These are phyloP conservation scores for Plectranthus barbatus DNA, from an alignment of 257 asterid genomes.

Conservation along the genomic window DNA sequence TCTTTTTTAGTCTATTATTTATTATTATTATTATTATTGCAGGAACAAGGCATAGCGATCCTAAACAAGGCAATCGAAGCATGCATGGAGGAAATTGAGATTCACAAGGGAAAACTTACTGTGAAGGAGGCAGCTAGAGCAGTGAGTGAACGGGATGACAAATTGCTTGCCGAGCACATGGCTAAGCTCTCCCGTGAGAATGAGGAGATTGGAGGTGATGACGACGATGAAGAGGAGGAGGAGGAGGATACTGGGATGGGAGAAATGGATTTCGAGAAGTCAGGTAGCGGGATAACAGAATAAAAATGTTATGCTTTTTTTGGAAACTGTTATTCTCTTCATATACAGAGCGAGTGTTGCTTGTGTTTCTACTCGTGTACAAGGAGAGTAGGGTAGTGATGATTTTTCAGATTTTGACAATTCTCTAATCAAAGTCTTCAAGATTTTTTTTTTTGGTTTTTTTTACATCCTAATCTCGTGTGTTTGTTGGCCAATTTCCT, in stretches of 20 bases:
- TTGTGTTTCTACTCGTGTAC: neutral
- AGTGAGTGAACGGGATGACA: constrained; percentile 95
- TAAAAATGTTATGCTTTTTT: neutral
- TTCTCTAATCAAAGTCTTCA: too few species aligned
- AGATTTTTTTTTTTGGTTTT: too few species aligned
- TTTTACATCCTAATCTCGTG: too few species aligned
- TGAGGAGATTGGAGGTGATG: constrained; percentile 80
- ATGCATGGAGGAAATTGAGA: constrained; percentile 69
- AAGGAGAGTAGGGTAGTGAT: neutral
- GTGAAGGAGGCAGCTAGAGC: constrained; percentile 86
- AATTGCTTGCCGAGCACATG: constrained; percentile 71
- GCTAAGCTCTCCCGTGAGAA: constrained; percentile 55
- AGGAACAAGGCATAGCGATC: constrained; percentile 87
- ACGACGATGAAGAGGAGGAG: constrained; percentile 78
- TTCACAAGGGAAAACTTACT: constrained; percentile 69
- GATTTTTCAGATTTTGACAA: too few species aligned
- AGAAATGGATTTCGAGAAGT: constrained; percentile 55
- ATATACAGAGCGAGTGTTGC: neutral
- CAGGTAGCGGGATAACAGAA: constrained; percentile 31
- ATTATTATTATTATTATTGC: neutral
- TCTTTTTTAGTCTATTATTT: neutral
- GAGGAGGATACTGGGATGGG: constrained; percentile 97
- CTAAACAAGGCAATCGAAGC: constrained; percentile 79
- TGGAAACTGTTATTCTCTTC: neutral
- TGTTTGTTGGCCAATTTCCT: too few species aligned